Conservation (phyloP, 164 flowering plant species). For the Chimonanthus praecox region DNA sequence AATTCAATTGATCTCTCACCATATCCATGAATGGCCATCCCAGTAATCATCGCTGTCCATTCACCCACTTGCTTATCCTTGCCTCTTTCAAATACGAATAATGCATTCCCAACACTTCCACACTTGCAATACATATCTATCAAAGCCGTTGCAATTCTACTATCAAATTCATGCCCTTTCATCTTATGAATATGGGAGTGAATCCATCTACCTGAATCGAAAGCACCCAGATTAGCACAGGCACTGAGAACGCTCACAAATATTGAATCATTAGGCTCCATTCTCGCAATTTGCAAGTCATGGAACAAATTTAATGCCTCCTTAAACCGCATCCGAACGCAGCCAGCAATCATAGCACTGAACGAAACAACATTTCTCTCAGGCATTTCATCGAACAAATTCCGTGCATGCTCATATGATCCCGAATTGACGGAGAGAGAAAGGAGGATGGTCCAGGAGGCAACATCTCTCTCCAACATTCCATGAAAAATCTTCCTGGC, state of each 20-base stretch:
- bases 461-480: slow-evolving; percentile 19
- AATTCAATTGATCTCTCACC: slow-evolving; percentile 21
- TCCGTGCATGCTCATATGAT: slow-evolving; percentile 18
- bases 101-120: slow-evolving; percentile 23
- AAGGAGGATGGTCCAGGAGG: slow-evolving; percentile 32
- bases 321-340: slow-evolving; percentile 18
- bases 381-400: slow-evolving; percentile 35
- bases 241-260: slow-evolving; percentile 22
- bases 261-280: slow-evolving; percentile 29
- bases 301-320: slow-evolving; percentile 29
- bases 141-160: slow-evolving; percentile 24
- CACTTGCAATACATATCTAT: slow-evolving; percentile 40
- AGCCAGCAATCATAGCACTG: slow-evolving; percentile 36
- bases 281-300: slow-evolving; percentile 10
- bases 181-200: slow-evolving; percentile 16
- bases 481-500: slow-evolving; percentile 18
- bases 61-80: slow-evolving; percentile 23
- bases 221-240: slow-evolving; percentile 24
- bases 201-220: slow-evolving; percentile 31
- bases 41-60: slow-evolving; percentile 35
- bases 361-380: slow-evolving; percentile 29
- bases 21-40: slow-evolving; percentile 31
- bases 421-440: slow-evolving; percentile 11
- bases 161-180: slow-evolving; percentile 18
- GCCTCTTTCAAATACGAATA: slow-evolving; percentile 16